Evolutionary conservation across 257 asterid species (phyloP).

Genomic region (Solanum chiquidenum): DNA sequence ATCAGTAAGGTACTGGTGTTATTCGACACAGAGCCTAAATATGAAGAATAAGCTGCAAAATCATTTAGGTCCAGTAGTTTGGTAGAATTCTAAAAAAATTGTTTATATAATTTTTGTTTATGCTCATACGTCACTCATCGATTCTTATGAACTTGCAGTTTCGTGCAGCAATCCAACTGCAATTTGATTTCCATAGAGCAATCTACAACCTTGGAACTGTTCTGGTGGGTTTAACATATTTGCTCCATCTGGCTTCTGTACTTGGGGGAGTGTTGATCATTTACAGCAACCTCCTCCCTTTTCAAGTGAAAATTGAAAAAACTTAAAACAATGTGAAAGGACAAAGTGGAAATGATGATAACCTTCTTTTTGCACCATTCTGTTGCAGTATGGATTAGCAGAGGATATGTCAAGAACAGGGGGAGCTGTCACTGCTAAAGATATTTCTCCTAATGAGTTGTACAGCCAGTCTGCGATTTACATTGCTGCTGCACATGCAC

Average conservation of each 20-base stretch:
- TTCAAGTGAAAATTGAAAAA: neutral
- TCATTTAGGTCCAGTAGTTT: neutral
- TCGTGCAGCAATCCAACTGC: conserved; percentile 93
- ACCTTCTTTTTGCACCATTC: conserved; percentile 13
- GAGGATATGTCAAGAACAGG: conserved; percentile 97
- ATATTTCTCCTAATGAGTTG: conserved; percentile 77
- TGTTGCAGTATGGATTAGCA: conserved; percentile 90
- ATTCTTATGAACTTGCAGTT: conserved; percentile 43
- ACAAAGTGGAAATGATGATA: neutral
- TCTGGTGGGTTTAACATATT: conserved; percentile 56
- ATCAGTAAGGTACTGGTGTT: conserved; percentile 65
- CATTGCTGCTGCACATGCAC: conserved; percentile 97
- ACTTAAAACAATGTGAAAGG: neutral
- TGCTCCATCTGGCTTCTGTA: neutral
- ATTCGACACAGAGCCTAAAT: neutral
- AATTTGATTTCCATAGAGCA: conserved; percentile 98
- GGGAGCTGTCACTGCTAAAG: conserved; percentile 50
- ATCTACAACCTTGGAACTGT: conserved; percentile 99
- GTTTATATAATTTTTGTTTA: neutral
- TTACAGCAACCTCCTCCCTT: neutral
- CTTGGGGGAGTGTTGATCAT: neutral
- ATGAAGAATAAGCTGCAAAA: neutral
- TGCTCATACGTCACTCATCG: neutral
- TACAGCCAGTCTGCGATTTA: conserved; percentile 95
- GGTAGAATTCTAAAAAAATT: neutral